These are phyloP conservation scores for Sungouiozyma intestinalis DNA, from an alignment of 805 yeast genomes.

Conservation along the genomic window DNA sequence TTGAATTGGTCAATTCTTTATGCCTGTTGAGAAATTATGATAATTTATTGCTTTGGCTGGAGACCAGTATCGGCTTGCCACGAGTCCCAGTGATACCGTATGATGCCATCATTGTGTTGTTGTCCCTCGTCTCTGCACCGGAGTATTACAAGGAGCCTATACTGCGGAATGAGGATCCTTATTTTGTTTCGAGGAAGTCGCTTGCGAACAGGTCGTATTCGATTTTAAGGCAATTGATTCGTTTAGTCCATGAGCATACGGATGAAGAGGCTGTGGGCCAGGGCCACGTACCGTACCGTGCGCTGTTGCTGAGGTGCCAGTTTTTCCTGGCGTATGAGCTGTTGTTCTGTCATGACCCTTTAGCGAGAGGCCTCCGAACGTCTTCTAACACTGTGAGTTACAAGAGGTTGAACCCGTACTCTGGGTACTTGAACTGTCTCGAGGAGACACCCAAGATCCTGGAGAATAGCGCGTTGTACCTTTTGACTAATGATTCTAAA, in stretches of 20 bases:
- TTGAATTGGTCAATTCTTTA: constrained; percentile 24
- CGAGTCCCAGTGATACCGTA: constrained; percentile 25
- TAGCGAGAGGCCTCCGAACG: background rate
- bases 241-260: constrained; percentile 13
- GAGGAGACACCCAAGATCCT: background rate
- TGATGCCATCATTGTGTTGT: constrained; percentile 26
- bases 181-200: constrained; percentile 19
- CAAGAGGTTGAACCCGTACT: background rate
- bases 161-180: constrained; percentile 19
- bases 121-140: constrained; percentile 31
- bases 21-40: constrained; percentile 28
- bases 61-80: constrained; percentile 8
- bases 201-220: constrained; percentile 28
- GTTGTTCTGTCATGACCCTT: constrained; percentile 3
- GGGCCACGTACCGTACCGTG: constrained; percentile 9
- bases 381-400: background rate
- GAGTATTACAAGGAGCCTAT: constrained; percentile 20
- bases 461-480: background rate
- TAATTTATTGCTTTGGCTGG: constrained; percentile 29
- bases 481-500: background rate
- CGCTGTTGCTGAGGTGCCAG: constrained; percentile 24
- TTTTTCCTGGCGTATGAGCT: constrained; percentile 17
- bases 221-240: constrained; percentile 17
- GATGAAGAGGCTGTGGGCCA: constrained; percentile 1
- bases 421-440: background rate